A percentile compares a stretch with the other conserved stretches of the same genome.
Conservation (phyloP, 2,329 filamentous ascomycete species). For the Neoscytalidium dimidiatum region DNA sequence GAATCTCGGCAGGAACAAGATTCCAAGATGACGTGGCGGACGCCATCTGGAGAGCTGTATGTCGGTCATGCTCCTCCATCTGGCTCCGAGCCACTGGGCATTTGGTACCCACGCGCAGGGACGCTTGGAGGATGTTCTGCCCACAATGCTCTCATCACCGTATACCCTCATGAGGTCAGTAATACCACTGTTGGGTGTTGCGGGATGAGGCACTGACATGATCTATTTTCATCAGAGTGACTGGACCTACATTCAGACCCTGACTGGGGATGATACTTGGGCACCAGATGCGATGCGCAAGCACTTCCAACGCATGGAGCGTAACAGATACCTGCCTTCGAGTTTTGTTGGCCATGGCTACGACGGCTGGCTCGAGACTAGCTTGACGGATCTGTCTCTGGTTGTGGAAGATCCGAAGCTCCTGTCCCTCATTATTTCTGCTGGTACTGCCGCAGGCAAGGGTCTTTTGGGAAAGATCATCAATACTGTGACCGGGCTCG, state of each 20-base stretch:
- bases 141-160: slow-evolving; percentile 62
- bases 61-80: slow-evolving; percentile 56
- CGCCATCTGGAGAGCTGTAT: slow-evolving; percentile 53
- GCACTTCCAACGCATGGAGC: slow-evolving; percentile 57
- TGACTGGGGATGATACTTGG: slow-evolving; percentile 65
- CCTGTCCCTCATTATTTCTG: slow-evolving; percentile 53
- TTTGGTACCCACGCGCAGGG: slow-evolving; percentile 59
- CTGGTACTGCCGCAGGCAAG: slow-evolving; percentile 51
- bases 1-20: slow-evolving; percentile 57
- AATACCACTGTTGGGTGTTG: background rate
- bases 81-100: slow-evolving; percentile 55
- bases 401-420: slow-evolving; percentile 56
- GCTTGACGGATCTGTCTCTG: slow-evolving; percentile 51
- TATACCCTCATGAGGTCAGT: slow-evolving; percentile 53
- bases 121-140: slow-evolving; percentile 61
- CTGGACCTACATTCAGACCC: slow-evolving; percentile 57
- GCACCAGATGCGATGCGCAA: slow-evolving; percentile 57
- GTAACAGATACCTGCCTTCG: slow-evolving; percentile 52
- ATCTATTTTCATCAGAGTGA: slow-evolving; percentile 51
- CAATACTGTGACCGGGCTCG: slow-evolving; percentile 44
- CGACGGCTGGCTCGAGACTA: slow-evolving; percentile 53
- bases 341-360: slow-evolving; percentile 54
- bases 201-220: slow-evolving; percentile 51
- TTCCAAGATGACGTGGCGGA: slow-evolving; percentile 60
- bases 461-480: slow-evolving; percentile 24